A percentile compares a stretch with the other conserved stretches of the same genome.
Evolutionary conservation across 1,139 yeast species (phyloP).

Genomic region (Williopsis jadinii): DNA sequence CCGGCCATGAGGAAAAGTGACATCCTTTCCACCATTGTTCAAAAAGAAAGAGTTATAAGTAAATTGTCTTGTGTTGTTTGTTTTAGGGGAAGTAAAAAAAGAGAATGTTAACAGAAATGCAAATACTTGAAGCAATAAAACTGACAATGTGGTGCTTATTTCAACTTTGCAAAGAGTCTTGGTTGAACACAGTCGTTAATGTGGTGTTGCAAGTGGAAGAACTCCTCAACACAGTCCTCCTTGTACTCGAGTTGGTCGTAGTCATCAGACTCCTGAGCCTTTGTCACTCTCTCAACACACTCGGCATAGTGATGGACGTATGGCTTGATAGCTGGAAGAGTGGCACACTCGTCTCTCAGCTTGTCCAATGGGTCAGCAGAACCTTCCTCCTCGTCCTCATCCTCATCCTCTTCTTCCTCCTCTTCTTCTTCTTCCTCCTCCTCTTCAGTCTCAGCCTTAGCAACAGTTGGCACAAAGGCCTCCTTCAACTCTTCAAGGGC

Average conservation of each 20-base stretch:
- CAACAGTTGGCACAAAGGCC: conserved; percentile 70
- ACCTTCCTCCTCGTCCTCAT: conserved; percentile 65
- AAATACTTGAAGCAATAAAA: no score
- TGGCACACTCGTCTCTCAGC: conserved; percentile 53
- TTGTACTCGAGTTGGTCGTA: conserved; percentile 66
- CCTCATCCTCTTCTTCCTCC: conserved; percentile 49
- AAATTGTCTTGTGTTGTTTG: no score
- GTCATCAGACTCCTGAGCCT: conserved; percentile 69
- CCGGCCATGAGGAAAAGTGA: no score
- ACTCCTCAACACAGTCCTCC: conserved; percentile 91
- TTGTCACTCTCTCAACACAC: conserved; percentile 84
- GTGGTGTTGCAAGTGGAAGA: conserved; percentile 87
- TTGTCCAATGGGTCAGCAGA: conserved; percentile 53
- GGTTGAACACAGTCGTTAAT: conserved; percentile 84
- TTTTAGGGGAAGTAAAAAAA: no score
- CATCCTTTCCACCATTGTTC: no score
- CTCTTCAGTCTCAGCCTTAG: conserved; percentile 60
- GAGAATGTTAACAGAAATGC: no score
- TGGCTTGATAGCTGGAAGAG: conserved; percentile 56
- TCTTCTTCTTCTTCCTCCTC: conserved; percentile 24
- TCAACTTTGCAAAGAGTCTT: conserved; percentile 71
- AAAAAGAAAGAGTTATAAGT: no score
- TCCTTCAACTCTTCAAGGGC: conserved; percentile 70
- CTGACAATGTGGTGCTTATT: conserved; percentile 30
- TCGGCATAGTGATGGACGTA: conserved; percentile 81